These are phyloP conservation scores for Moesziomyces globuligerus DNA, from an alignment of 1,284 basidiomycete genomes.

Conservation along the genomic window DNA sequence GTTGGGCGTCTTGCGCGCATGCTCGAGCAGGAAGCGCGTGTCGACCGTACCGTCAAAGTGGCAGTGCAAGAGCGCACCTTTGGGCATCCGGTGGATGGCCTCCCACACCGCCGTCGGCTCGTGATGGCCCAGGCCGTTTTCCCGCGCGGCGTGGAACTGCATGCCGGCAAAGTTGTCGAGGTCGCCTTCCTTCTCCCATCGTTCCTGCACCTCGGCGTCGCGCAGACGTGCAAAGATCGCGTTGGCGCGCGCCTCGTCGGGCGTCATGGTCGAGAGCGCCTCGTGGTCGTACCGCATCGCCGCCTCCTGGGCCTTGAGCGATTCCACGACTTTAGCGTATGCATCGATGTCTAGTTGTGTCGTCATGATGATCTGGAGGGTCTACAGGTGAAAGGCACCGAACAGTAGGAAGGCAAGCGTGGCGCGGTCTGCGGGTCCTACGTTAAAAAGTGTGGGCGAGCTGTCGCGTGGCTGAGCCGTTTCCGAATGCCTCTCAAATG, in stretches of 20 bases:
- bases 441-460: too few relatives aligned
- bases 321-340: slow-evolving; percentile 13
- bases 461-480: background rate
- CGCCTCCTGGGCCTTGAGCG: slow-evolving; percentile 30
- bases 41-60: slow-evolving; percentile 61
- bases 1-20: slow-evolving; percentile 16
- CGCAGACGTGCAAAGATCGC: slow-evolving; percentile 22
- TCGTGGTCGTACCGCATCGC: slow-evolving; percentile 45
- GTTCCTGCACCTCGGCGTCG: slow-evolving; percentile 18
- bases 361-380: background rate
- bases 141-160: slow-evolving; percentile 38
- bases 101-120: slow-evolving; percentile 33
- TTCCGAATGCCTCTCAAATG: background rate
- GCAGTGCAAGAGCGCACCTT: slow-evolving; percentile 54
- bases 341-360: slow-evolving; percentile 4
- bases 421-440: too few relatives aligned
- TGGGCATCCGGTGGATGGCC: slow-evolving; percentile 43
- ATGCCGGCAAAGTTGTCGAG: slow-evolving; percentile 34
- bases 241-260: slow-evolving; percentile 26
- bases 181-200: slow-evolving; percentile 39
- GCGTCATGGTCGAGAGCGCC: too few relatives aligned
- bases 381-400: background rate
- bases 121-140: slow-evolving; percentile 21
- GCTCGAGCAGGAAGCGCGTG: slow-evolving; percentile 40
- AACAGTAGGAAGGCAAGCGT: too few relatives aligned